Conservation (phyloP, 495 filamentous ascomycete species). For the Evernia prunastri region DNA sequence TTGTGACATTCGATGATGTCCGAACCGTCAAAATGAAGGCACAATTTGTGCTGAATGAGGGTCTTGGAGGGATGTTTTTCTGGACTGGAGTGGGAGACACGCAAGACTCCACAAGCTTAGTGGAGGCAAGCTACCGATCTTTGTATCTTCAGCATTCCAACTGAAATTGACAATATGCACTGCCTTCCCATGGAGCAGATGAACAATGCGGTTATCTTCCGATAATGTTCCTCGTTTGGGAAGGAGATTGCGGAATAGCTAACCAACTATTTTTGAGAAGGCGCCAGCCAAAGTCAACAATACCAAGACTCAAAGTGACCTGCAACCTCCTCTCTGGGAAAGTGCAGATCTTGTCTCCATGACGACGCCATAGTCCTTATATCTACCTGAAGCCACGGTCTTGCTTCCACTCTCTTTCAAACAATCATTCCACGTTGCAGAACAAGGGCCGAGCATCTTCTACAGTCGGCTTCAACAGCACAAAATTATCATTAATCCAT, state of each 20-base stretch:
- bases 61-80: conserved; percentile 80
- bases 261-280: neutral
- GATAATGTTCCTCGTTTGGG: neutral
- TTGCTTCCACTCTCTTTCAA: neutral
- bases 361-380: neutral
- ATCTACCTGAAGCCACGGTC: neutral
- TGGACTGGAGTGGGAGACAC: conserved; percentile 84
- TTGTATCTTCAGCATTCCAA: conserved; percentile 4
- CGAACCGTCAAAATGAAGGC: conserved; percentile 81
- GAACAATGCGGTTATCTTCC: neutral
- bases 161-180: neutral
- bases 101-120: conserved; percentile 60
- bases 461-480: neutral
- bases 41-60: conserved; percentile 65
- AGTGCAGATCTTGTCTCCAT: neutral
- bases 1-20: conserved; percentile 81
- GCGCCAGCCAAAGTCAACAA: neutral
- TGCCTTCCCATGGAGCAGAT: neutral
- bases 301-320: neutral
- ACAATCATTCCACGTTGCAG: neutral
- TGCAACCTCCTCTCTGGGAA: neutral
- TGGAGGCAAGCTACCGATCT: conserved; percentile 51
- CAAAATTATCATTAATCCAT: neutral
- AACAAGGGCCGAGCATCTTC: neutral
- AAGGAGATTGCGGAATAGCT: neutral